Base-by-base conservation (phyloP, 2,329 filamentous ascomycete genomes). In the Botrytis deweyae region DNA sequence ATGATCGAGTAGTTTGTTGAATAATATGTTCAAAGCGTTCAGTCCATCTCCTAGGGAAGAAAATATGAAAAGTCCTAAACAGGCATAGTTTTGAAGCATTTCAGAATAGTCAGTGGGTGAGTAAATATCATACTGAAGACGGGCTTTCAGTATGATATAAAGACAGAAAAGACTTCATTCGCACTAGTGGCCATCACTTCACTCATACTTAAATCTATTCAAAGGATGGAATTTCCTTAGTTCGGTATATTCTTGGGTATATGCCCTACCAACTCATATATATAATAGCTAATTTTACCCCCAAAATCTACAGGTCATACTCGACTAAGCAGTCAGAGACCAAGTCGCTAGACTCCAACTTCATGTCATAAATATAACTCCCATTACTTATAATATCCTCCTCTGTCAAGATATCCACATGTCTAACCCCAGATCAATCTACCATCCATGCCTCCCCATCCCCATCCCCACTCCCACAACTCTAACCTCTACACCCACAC, bases 391-490 rank as follows among this genome's bases (percentile, higher is more conserved):
- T 49, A 29, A 5, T 16, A 12, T 66, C 5, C 7, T 29, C 25
- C 44, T 66, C 20, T 52, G 33, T 25, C 4, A 7, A 52, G 6
- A 8, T 38, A 40, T 52, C 33, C 10, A 49, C 49, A 3, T 52
- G 12, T 55, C 25, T n/a, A 12, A 36, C 10, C 44, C 49, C 25
- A 29, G 52, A 18, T 29, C 16, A 58, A 58, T 29, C 14, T 58
- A 58, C n/a, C n/a, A 29, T 29, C n/a, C 52, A 18, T 22, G 8
- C 38, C 59, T 55, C 14, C 25, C 49, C 25, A 55, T 5, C 5
- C 78, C 78, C 38, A 78, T 73, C 5, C 70, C 77, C 38, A 79
- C 74, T 10, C 68, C 70, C 55, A 78, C 74, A 70, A 78, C 65
- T 25, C 76, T 73, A 2, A 82, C 78, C 49, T 72, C 70, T 10